Evolutionary conservation across 1,284 basidiomycete genomes (phyloP), one percentile per base, ranked within the genome.

Genomic region (Wolfiporia cocos): DNA sequence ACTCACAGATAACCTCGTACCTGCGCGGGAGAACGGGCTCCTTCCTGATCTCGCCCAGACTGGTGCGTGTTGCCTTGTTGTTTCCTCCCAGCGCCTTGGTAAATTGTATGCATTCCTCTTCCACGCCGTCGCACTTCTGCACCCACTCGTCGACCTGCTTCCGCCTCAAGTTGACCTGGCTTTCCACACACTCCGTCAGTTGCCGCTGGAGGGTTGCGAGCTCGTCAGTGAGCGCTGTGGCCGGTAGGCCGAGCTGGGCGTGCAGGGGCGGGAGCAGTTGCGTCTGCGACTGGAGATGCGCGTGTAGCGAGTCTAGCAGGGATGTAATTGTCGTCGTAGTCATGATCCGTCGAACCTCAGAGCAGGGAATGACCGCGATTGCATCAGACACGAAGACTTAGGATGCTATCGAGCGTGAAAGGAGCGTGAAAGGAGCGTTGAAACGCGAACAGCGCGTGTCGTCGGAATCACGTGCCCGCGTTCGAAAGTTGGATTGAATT

Each of bases 231-330:
- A 90, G 74, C 0, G 86, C 81, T 2, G 78, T 78, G 19, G 75
- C 62, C 17, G 86, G 83, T 14, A 89, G 68, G 20, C 87, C 86
- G 12, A 90, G 81, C 49, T 71, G 69, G 11, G 64, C 61, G 53
- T 89, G 85, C 4, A 90, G 67, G 4, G 79, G 78, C 5, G 87
- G 87, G 9, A 90, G 65, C 14, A 86, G 67, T 50, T 82, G 76
- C 0, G 84, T 87, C 62, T 89, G 86, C 2, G 78, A 67, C 58
- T 83, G 83, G 2, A 90, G 66, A 56, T 86, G 82, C 10, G 79
- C 74, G 50, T 89, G 86, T 19, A 90, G 62, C n/a, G 83, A 81
- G 57, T 84, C 78, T 6, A 89, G 68, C 7, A 89, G 69, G 9
- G 81, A 70, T 36, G 81, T 84, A 22, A 67, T 64, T 3, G 45